These are phyloP conservation scores for Amanita phalloides DNA, from an alignment of 768 basidiomycete genomes.

Conservation along the genomic window DNA sequence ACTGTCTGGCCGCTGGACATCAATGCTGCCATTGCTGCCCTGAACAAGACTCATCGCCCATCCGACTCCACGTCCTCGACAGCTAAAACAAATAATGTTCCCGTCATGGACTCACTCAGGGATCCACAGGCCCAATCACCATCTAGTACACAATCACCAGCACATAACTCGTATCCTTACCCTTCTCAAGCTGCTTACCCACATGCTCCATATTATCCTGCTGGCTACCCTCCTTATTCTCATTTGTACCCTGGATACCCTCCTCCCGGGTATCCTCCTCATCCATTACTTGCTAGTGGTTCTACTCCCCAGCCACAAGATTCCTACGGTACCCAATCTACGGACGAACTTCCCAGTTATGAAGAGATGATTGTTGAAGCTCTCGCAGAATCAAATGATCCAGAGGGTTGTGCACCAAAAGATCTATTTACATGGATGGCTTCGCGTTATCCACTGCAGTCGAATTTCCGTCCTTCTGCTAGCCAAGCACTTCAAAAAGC, in stretches of 20 bases:
- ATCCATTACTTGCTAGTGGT: slow-evolving; percentile 8
- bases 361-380: slow-evolving; percentile 91
- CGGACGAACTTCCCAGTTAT: slow-evolving; percentile 68
- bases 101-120: slow-evolving; percentile 18
- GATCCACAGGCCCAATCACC: slow-evolving; percentile 6
- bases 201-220: slow-evolving; percentile 54
- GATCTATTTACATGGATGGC: slow-evolving; percentile 81
- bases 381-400: slow-evolving; percentile 49
- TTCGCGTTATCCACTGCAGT: slow-evolving; percentile 68
- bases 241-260: slow-evolving; percentile 21
- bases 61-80: slow-evolving; percentile 13
- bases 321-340: slow-evolving; percentile 8
- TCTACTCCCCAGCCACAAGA: slow-evolving; percentile 12
- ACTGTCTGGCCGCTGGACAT: slow-evolving; percentile 70
- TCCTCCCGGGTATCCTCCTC: slow-evolving; percentile 4
- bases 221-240: slow-evolving; percentile 32
- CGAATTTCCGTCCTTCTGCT: slow-evolving; percentile 84
- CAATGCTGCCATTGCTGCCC: slow-evolving; percentile 46
- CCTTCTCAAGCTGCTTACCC: slow-evolving; percentile 46
- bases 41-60: slow-evolving; percentile 25
- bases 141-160: slow-evolving; percentile 9
- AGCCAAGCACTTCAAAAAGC: slow-evolving; percentile 87
- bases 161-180: slow-evolving; percentile 48
- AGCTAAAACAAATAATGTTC: slow-evolving; percentile 7
- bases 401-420: slow-evolving; percentile 77